A percentile compares a stretch with the other conserved stretches of the same genome.
These are phyloP conservation scores for Sugiyamaella valdiviana DNA, from an alignment of 805 yeast species.

Conservation along the genomic window DNA sequence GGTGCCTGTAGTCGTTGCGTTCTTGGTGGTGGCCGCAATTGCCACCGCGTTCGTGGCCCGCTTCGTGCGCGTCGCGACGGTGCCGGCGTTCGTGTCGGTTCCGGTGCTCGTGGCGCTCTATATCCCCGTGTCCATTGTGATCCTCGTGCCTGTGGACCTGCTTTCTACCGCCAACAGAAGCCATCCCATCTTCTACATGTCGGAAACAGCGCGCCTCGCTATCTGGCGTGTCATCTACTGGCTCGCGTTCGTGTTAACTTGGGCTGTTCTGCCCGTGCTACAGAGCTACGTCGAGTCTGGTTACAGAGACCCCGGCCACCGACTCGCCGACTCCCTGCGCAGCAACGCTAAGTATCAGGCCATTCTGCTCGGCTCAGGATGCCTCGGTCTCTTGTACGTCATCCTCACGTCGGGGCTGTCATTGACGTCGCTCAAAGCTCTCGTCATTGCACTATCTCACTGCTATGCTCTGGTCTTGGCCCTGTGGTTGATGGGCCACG, in stretches of 20 bases:
- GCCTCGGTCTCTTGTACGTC: conserved; percentile 54
- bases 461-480: conserved; percentile 69
- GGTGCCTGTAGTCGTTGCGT: background rate
- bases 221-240: conserved; percentile 76
- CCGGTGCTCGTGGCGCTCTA: conserved; percentile 56
- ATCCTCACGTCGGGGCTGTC: conserved; percentile 49
- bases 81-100: conserved; percentile 40
- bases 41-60: conserved; percentile 30
- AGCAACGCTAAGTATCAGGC: conserved; percentile 56
- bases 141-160: conserved; percentile 69
- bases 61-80: conserved; percentile 32
- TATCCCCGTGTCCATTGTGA: conserved; percentile 69
- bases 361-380: conserved; percentile 46
- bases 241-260: conserved; percentile 72
- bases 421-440: conserved; percentile 51
- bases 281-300: conserved; percentile 74
- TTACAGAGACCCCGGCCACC: conserved; percentile 42
- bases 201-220: conserved; percentile 42
- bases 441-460: conserved; percentile 71
- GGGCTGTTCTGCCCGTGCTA: conserved; percentile 66
- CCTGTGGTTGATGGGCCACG: conserved; percentile 81
- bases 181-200: conserved; percentile 42
- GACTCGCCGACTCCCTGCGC: conserved; percentile 51
- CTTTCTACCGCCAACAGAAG: conserved; percentile 44
- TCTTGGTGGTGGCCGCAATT: conserved; percentile 25